These are phyloP conservation scores for Phytophthora pinifolia DNA, from an alignment of 352 stramenopile genomes.

Conservation along the genomic window DNA sequence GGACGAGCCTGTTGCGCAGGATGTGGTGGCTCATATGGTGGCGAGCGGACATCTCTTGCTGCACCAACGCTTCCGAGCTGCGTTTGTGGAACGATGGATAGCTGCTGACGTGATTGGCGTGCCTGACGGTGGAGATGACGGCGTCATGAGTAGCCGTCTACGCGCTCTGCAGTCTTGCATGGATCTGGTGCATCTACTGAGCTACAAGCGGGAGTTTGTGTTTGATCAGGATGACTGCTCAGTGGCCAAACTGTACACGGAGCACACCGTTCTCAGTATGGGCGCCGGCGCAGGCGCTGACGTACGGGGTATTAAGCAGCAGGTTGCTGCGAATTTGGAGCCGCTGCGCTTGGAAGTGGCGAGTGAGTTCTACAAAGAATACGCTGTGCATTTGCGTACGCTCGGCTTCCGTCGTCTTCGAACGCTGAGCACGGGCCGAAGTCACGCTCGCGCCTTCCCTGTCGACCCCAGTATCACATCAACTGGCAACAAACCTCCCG, in stretches of 20 bases:
- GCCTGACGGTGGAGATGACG: conserved; percentile 47
- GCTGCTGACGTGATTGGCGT: conserved; percentile 46
- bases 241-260: conserved; percentile 75
- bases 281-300: conserved; percentile 57
- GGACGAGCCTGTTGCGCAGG: conserved; percentile 53
- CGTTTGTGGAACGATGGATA: conserved; percentile 73
- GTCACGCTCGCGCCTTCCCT: conserved; percentile 27
- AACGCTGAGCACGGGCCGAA: conserved; percentile 31
- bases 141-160: conserved; percentile 45
- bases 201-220: conserved; percentile 88
- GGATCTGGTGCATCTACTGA: conserved; percentile 82
- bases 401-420: conserved; percentile 68
- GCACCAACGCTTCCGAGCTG: conserved; percentile 73
- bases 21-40: conserved; percentile 55
- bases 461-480: conserved; percentile 10
- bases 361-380: conserved; percentile 73
- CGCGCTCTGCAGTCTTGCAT: conserved; percentile 70
- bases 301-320: conserved; percentile 66
- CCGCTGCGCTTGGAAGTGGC: conserved; percentile 68
- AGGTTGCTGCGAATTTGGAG: conserved; percentile 73
- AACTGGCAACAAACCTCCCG: conserved; percentile 30
- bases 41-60: conserved; percentile 59
- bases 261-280: conserved; percentile 78
- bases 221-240: conserved; percentile 67
- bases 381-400: conserved; percentile 51